A percentile compares a stretch with the other conserved stretches of the same genome.
Evolutionary conservation across 495 filamentous ascomycete species (phyloP).

Genomic region (Podospora anserina): DNA sequence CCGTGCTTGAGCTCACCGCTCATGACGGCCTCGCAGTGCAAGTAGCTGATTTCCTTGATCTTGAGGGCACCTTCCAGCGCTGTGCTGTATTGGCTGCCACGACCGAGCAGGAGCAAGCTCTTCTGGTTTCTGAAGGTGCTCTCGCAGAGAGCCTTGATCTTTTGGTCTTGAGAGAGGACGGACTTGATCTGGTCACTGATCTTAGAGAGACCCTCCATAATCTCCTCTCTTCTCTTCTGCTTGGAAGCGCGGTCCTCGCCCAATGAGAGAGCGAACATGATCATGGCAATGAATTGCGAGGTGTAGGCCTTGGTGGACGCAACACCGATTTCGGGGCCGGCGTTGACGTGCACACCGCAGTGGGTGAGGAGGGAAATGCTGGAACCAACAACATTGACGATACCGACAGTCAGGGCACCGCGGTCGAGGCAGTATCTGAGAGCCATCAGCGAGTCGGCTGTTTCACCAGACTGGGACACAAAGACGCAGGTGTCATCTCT

Average conservation of each 20-base stretch:
- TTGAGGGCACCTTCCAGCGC: conserved; percentile 97
- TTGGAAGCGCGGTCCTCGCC: conserved; percentile 96
- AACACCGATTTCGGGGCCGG: conserved; percentile 97
- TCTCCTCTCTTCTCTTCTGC: conserved; percentile 87
- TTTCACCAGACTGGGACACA: conserved; percentile 97
- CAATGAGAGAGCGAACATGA: conserved; percentile 97
- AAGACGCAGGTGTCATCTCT: conserved; percentile 99
- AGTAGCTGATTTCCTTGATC: conserved; percentile 99
- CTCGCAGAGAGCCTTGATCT: conserved; percentile 87
- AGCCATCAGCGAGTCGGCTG: conserved; percentile 96
- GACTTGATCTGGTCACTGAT: conserved; percentile 89
- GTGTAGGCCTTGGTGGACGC: conserved; percentile 99
- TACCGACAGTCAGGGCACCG: conserved; percentile 92
- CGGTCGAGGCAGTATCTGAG: conserved; percentile 96
- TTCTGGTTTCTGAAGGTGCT: conserved; percentile 96
- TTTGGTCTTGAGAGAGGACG: conserved; percentile 82
- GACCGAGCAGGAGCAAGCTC: conserved; percentile 85
- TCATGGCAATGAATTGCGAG: conserved; percentile 97
- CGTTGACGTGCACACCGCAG: conserved; percentile 99
- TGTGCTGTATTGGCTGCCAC: conserved; percentile 94
- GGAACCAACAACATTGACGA: conserved; percentile 96
- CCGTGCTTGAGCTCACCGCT: conserved; percentile 98
- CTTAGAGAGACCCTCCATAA: conserved; percentile 86
- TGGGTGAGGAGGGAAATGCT: conserved; percentile 97
- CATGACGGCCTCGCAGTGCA: conserved; percentile 99